Base-by-base conservation (phyloP, 495 filamentous ascomycete species). In the Annulohypoxylon stygium region DNA sequence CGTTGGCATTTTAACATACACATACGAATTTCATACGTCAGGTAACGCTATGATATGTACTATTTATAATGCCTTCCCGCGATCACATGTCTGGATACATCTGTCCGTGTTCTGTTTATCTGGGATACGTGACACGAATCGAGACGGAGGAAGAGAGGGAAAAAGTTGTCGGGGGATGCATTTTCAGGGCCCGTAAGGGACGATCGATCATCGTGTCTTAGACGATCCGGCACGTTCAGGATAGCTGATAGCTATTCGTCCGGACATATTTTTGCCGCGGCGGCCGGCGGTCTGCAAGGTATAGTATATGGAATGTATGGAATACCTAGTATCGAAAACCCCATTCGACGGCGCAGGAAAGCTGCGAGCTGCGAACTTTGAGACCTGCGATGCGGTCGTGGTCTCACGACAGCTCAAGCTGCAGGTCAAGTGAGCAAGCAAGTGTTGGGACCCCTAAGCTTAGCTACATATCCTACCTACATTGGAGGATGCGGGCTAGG, bases 321-420 rank as follows among this genome's bases (percentile, higher is more conserved):
- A 1, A 23, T 23, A 23, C 20, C 20, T 23, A 23, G 20, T 23
- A 23, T 23, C 20, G 20, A 23, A 23, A n/a, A 48, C 59, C 10
- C 8, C 20, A 67, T 67, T 47, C 53, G 53, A 57, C 41, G 53
- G 39, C 18, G 39, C 2, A 14, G 39, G 12, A n/a, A 1, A 12
- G 9, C 11, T 39, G 66, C 34, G 58, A 14, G 43, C 43, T 47
- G 43, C 43, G 48, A 58, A 45, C 5, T 30, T 20, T 70, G 36
- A 53, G 59, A 16, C n/a, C 11, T 43, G 37, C 16, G 16, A 45
- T 12, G 45, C 18, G 45, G 62, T 71, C 33, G 57, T 48, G 50
- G 65, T 68, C 59, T 68, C 70, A 73, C 70, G 70, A 68, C 54
- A 65, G 62, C 43, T 47, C 43, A 12, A 47, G 43, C 62, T 72